A percentile compares a stretch with the other conserved stretches of the same genome.
These are phyloP conservation scores for Xylariaceae sp. DNA, from an alignment of 2,329 filamentous ascomycete genomes.

Conservation along the genomic window DNA sequence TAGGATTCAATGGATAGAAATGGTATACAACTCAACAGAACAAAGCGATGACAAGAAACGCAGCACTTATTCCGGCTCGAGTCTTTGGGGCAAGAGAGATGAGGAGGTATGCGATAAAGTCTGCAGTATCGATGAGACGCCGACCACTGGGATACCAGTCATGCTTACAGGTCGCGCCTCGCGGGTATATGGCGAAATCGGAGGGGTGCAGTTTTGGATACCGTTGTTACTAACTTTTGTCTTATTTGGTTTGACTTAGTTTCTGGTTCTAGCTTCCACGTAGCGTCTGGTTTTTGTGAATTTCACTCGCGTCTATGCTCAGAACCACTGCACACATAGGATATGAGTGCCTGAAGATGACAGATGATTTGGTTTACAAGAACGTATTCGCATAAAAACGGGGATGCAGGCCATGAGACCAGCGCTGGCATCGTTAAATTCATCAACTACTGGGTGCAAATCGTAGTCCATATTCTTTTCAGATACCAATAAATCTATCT, in stretches of 20 bases:
- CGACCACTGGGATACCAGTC: constrained; percentile 38
- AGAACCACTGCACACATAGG: too few relatives aligned
- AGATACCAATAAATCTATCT: too few relatives aligned
- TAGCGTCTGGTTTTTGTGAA: too few relatives aligned
- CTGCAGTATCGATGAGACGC: constrained; percentile 37
- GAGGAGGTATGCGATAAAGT: constrained; percentile 25
- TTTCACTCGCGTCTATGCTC: too few relatives aligned
- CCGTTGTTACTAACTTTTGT: neutral
- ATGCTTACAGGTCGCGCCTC: constrained; percentile 30
- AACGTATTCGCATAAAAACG: too few relatives aligned
- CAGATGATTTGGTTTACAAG: too few relatives aligned
- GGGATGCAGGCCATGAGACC: too few relatives aligned
- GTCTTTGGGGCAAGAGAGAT: constrained; percentile 12
- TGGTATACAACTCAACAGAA: constrained; percentile 50
- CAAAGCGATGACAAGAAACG: constrained; percentile 15
- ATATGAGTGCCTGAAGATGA: too few relatives aligned
- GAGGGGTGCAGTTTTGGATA: neutral
- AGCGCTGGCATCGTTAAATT: too few relatives aligned
- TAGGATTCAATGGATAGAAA: constrained; percentile 58
- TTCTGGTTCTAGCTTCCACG: too few relatives aligned
- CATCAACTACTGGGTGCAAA: too few relatives aligned
- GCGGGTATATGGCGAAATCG: neutral
- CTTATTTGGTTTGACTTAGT: neutral
- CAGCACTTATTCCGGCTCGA: neutral
- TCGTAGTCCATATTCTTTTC: too few relatives aligned